A percentile compares a stretch with the other conserved stretches of the same genome.
These are phyloP conservation scores for Pochonia chlamydosporia DNA, from an alignment of 2,329 filamentous ascomycete genomes.

Conservation along the genomic window DNA sequence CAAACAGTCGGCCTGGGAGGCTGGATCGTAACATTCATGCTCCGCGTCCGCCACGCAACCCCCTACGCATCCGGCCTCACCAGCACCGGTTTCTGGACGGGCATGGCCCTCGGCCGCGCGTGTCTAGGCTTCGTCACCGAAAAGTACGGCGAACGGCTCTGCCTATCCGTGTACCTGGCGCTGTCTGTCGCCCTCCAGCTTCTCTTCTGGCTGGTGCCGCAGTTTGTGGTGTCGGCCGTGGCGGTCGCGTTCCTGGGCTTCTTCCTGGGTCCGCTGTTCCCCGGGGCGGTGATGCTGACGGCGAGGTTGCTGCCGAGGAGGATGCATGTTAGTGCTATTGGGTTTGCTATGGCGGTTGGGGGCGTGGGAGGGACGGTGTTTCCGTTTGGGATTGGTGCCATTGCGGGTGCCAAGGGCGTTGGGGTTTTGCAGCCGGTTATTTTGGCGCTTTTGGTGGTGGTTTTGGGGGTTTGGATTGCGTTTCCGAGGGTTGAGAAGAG, in stretches of 20 bases:
- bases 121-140: conserved; percentile 66
- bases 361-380: conserved; percentile 60
- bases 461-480: conserved; percentile 26
- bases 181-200: conserved; percentile 57
- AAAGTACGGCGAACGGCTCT: conserved; percentile 57
- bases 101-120: conserved; percentile 63
- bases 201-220: conserved; percentile 50
- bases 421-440: conserved; percentile 45
- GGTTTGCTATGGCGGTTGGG: conserved; percentile 68
- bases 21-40: conserved; percentile 79
- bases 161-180: conserved; percentile 56
- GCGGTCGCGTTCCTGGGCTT: conserved; percentile 65
- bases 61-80: conserved; percentile 66
- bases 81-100: conserved; percentile 74
- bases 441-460: conserved; percentile 33
- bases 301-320: conserved; percentile 65
- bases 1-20: conserved; percentile 63
- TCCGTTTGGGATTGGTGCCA: conserved; percentile 53
- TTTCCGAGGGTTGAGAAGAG: conserved; percentile 29
- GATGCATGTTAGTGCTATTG: conserved; percentile 66
- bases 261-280: conserved; percentile 70
- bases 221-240: conserved; percentile 53
- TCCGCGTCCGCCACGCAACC: conserved; percentile 58
- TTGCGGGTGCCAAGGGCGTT: conserved; percentile 46
- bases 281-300: conserved; percentile 62